Conservation (phyloP, 208 protist species). For the Trypanosoma brucei region DNA sequence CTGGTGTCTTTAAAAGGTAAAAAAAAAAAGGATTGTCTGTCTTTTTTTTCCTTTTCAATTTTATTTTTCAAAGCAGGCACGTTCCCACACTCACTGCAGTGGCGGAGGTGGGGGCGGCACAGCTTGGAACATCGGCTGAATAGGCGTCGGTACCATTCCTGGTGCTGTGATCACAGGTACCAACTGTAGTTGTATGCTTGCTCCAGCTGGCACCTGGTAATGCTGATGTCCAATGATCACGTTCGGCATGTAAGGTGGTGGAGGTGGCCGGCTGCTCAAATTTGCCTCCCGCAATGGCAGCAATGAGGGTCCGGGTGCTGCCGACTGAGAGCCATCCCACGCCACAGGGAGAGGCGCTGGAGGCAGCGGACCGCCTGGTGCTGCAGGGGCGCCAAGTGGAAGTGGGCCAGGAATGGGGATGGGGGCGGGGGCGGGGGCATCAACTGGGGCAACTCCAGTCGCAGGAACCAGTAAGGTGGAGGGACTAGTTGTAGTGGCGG, state of each 20-base stretch:
- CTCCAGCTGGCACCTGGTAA: conserved; percentile 49
- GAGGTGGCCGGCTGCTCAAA: conserved; percentile 7
- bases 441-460: background rate
- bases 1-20: no score
- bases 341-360: conserved; percentile 15
- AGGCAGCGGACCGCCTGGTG: background rate
- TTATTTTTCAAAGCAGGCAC: no score
- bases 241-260: conserved; percentile 44
- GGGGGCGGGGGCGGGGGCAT: background rate
- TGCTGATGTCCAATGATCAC: conserved; percentile 48
- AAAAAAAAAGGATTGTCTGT: no score
- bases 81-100: background rate
- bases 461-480: background rate
- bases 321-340: conserved; percentile 7
- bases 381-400: background rate
- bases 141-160: background rate
- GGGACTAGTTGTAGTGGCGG: background rate
- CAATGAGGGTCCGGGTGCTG: background rate
- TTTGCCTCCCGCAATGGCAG: background rate
- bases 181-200: conserved; percentile 57
- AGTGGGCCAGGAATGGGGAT: background rate
- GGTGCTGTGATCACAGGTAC: conserved; percentile 50
- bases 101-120: background rate
- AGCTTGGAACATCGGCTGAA: conserved; percentile 10
- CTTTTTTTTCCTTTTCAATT: no score